phyloP scores from a whole-genome alignment of 1,284 basidiomycete species.

The Austroboletus niveus region DNA sequence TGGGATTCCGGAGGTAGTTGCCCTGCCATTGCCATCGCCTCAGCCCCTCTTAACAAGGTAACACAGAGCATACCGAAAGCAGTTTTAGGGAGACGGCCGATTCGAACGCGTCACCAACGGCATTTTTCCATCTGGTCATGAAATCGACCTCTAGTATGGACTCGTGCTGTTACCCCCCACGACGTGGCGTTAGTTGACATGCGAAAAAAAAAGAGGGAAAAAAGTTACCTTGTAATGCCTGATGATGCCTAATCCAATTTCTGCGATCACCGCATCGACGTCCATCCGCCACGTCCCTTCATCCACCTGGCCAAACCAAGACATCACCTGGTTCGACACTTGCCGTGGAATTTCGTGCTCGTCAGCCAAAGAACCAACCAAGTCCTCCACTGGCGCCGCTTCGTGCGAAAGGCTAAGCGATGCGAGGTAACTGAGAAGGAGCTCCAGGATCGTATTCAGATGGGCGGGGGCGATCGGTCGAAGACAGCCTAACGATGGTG shows the following conservation, averaged over 20 bases:
- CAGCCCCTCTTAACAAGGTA: not conserved
- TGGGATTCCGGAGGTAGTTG: constrained; percentile 56
- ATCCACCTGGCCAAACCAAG: constrained; percentile 72
- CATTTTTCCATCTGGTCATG: constrained; percentile 61
- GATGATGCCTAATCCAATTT: constrained; percentile 73
- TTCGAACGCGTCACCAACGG: constrained; percentile 75
- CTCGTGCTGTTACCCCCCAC: constrained; percentile 43
- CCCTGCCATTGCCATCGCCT: constrained; percentile 47
- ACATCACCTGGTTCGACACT: constrained; percentile 68
- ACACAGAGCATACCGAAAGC: constrained; percentile 51
- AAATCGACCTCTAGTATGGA: constrained; percentile 57
- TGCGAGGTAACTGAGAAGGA: constrained; percentile 69
- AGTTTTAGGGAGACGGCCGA: constrained; percentile 54
- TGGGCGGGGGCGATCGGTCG: constrained; percentile 66
- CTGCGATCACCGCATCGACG: constrained; percentile 52
- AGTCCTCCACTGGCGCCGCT: constrained; percentile 49
- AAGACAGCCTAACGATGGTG: constrained; percentile 49
- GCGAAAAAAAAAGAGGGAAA: not conserved
- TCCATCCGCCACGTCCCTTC: constrained; percentile 65
- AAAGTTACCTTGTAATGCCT: constrained; percentile 55
- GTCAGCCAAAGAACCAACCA: constrained; percentile 59
- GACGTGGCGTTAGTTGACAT: constrained; percentile 2
- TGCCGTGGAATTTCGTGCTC: constrained; percentile 70
- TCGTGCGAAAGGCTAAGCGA: constrained; percentile 51
- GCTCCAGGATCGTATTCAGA: constrained; percentile 68